These are phyloP conservation scores for Pleodorina starrii DNA, from an alignment of 139 green algal species.

Conservation along the genomic window DNA sequence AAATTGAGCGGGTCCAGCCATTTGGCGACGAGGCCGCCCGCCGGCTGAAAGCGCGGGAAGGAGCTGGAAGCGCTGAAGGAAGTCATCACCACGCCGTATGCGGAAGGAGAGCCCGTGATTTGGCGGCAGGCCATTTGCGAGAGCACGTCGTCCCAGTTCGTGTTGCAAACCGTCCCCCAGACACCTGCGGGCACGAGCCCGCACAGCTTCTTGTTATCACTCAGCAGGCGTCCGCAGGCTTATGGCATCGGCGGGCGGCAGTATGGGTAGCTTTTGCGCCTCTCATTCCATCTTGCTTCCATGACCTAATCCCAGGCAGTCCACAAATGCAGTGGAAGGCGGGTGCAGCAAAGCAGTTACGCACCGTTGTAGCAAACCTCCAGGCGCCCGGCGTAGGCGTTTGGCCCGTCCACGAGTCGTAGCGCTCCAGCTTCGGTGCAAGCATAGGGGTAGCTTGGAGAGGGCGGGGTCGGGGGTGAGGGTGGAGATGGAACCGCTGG, in stretches of 20 bases:
- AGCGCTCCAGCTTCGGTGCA: background rate
- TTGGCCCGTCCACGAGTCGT: conserved; percentile 4
- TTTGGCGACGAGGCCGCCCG: no score
- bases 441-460: background rate
- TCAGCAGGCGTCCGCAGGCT: no score
- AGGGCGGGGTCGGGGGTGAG: background rate
- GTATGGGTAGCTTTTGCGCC: no score
- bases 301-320: no score
- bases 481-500: background rate
- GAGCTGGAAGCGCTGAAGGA: background rate
- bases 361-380: conserved; percentile 35
- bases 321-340: no score
- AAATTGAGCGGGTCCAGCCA: background rate
- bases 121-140: conserved; percentile 6
- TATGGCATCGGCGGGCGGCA: no score
- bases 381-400: background rate
- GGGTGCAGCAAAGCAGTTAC: background rate
- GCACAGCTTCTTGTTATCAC: no score
- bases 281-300: no score
- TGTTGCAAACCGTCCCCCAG: background rate
- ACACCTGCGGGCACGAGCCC: background rate
- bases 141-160: background rate
- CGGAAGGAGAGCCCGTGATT: background rate
- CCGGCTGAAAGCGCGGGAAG: background rate
- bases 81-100: background rate